Evolutionary conservation across 2,329 filamentous ascomycete genomes (phyloP).

Genomic region (Boeremia exigua): DNA sequence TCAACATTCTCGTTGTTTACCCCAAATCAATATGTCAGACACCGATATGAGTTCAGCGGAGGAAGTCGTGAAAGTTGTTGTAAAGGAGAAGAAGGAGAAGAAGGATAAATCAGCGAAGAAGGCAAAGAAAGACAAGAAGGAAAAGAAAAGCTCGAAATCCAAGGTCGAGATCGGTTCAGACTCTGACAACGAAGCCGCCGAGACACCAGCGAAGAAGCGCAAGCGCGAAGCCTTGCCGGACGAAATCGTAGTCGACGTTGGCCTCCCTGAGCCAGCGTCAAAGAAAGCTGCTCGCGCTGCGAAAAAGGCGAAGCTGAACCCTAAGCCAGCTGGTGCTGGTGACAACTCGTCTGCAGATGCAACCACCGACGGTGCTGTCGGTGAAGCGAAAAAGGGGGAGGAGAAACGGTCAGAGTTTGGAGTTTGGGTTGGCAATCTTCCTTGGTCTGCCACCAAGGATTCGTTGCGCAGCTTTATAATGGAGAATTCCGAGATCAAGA

Average conservation of each 20-base stretch:
- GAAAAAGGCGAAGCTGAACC: slow-evolving; percentile 75
- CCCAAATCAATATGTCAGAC: slow-evolving; percentile 13
- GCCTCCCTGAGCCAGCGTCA: slow-evolving; percentile 89
- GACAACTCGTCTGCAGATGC: slow-evolving; percentile 15
- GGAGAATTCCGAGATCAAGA: slow-evolving; percentile 63
- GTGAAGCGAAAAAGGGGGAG: slow-evolving; percentile 46
- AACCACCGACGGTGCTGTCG: slow-evolving; percentile 18
- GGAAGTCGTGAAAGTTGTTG: slow-evolving; percentile 16
- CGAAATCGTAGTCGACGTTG: slow-evolving; percentile 85
- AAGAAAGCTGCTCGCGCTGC: slow-evolving; percentile 90
- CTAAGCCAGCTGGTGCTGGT: slow-evolving; percentile 26
- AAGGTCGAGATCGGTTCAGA: slow-evolving; percentile 21
- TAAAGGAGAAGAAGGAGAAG: slow-evolving; percentile 34
- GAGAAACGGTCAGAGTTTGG: slow-evolving; percentile 75
- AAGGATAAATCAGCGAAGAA: slow-evolving; percentile 33
- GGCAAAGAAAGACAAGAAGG: slow-evolving; percentile 36
- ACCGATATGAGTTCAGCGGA: slow-evolving; percentile 17
- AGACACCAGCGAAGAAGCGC: slow-evolving; percentile 51
- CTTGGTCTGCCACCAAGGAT: slow-evolving; percentile 77
- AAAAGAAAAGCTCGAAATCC: slow-evolving; percentile 31
- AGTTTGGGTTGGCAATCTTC: slow-evolving; percentile 95
- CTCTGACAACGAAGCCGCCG: slow-evolving; percentile 21
- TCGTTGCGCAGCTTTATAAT: slow-evolving; percentile 83
- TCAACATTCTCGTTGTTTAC: background rate
- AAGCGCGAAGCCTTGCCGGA: slow-evolving; percentile 65